Conservation (phyloP, 1,284 basidiomycete genomes). For the Ganoderma boninense region DNA sequence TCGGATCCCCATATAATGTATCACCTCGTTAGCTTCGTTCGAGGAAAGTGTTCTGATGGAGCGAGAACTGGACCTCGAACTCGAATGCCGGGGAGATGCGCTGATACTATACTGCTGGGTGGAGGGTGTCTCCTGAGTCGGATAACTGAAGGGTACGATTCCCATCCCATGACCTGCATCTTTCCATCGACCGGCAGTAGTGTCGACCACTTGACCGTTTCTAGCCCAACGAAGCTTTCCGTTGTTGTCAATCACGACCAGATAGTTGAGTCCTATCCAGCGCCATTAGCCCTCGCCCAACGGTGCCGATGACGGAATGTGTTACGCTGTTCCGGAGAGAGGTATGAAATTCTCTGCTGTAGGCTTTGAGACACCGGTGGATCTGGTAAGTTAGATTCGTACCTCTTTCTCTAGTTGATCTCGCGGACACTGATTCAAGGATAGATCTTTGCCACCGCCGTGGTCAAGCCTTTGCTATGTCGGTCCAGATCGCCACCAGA, state of each 20-base stretch:
- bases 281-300: not conserved
- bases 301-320: not conserved
- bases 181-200: slow-evolving; percentile 68
- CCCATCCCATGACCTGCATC: slow-evolving; percentile 67
- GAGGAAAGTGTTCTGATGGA: slow-evolving; percentile 22
- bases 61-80: slow-evolving; percentile 7
- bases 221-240: slow-evolving; percentile 78
- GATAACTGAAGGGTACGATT: slow-evolving; percentile 56
- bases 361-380: not conserved
- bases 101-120: slow-evolving; percentile 40
- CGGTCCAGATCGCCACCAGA: not conserved
- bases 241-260: slow-evolving; percentile 68
- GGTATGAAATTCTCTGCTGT: slow-evolving; percentile 56
- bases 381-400: not conserved
- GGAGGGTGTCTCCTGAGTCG: slow-evolving; percentile 27
- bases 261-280: slow-evolving; percentile 68
- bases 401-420: slow-evolving; percentile 76
- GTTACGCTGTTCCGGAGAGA: slow-evolving; percentile 72
- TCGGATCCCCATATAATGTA: slow-evolving; percentile 56
- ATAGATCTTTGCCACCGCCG: slow-evolving; percentile 72
- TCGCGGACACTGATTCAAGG: slow-evolving; percentile 71
- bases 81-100: slow-evolving; percentile 14
- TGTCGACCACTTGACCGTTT: slow-evolving; percentile 71
- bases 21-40: slow-evolving; percentile 49
- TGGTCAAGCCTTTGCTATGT: slow-evolving; percentile 67